Evolutionary conservation across 2,329 filamentous ascomycete genomes (phyloP).

Genomic region (Fusarium tjaetaba): DNA sequence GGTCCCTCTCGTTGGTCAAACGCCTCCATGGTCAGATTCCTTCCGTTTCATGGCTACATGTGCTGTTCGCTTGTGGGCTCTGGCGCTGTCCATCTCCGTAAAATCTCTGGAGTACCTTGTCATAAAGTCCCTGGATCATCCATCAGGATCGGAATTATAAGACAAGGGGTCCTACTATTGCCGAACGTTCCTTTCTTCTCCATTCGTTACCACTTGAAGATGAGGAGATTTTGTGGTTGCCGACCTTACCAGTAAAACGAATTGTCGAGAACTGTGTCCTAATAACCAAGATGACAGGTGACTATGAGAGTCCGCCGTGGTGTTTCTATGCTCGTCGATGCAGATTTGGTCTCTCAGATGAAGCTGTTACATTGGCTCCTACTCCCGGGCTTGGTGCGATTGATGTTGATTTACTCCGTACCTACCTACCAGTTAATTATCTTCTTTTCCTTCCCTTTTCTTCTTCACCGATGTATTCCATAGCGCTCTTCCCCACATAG

Average conservation of each 20-base stretch:
- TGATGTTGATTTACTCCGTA: neutral
- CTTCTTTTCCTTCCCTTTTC: neutral
- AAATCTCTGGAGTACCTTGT: constrained; percentile 33
- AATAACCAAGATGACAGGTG: neutral
- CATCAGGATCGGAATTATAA: constrained; percentile 12
- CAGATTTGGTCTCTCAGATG: neutral
- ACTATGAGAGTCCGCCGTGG: neutral
- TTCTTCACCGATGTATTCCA: constrained; percentile 3
- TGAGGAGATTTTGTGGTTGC: neutral
- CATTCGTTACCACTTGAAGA: neutral
- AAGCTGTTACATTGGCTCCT: neutral
- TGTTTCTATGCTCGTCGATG: neutral
- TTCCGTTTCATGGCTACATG: constrained; percentile 34
- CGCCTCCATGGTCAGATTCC: constrained; percentile 43
- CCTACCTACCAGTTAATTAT: neutral
- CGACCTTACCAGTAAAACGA: neutral
- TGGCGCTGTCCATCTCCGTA: constrained; percentile 33
- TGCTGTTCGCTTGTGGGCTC: constrained; percentile 36
- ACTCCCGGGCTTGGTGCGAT: neutral
- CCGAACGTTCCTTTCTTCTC: constrained; percentile 18
- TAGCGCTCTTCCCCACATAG: constrained; percentile 7
- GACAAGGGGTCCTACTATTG: constrained; percentile 11
- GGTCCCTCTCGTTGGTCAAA: constrained; percentile 29
- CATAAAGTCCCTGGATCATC: constrained; percentile 14
- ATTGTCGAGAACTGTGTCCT: neutral